Evolutionary conservation across 441 rosid genomes (phyloP).

Genomic region (Populus hybrid): DNA sequence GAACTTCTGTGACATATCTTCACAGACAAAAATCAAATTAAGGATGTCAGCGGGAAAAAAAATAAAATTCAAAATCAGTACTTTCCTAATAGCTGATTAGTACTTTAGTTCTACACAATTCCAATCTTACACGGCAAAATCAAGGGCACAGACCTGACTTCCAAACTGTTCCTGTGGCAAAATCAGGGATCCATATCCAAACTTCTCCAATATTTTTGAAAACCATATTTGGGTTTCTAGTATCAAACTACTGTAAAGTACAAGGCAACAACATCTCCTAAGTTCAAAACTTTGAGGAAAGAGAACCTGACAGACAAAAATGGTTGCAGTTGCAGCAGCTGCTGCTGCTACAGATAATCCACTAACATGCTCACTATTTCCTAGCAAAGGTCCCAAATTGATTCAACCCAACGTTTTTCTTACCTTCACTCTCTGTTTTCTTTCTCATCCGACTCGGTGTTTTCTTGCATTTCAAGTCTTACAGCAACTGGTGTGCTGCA

Average conservation of each 20-base stretch:
- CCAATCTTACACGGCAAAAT: background rate
- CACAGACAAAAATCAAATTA: background rate
- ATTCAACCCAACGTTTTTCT: background rate
- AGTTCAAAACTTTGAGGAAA: background rate
- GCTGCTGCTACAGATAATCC: constrained; percentile 31
- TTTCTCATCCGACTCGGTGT: no score
- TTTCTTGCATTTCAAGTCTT: constrained; percentile 13
- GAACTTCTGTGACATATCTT: background rate
- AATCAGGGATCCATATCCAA: background rate
- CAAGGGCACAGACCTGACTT: background rate
- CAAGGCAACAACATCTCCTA: background rate
- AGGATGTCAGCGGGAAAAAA: background rate
- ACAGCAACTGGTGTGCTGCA: background rate
- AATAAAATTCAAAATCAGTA: background rate
- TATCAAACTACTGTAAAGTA: background rate
- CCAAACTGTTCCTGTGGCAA: constrained; percentile 3
- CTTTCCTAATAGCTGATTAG: background rate
- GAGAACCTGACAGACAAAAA: constrained; percentile 7
- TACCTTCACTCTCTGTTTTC: background rate
- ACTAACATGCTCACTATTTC: constrained; percentile 31
- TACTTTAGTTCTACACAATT: background rate
- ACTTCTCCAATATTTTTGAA: background rate
- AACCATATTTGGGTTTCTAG: background rate
- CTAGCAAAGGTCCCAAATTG: constrained; percentile 38
- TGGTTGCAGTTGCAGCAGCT: constrained; percentile 24